These are phyloP conservation scores for Clonostachys byssicola DNA, from an alignment of 2,329 filamentous ascomycete species.

Conservation along the genomic window DNA sequence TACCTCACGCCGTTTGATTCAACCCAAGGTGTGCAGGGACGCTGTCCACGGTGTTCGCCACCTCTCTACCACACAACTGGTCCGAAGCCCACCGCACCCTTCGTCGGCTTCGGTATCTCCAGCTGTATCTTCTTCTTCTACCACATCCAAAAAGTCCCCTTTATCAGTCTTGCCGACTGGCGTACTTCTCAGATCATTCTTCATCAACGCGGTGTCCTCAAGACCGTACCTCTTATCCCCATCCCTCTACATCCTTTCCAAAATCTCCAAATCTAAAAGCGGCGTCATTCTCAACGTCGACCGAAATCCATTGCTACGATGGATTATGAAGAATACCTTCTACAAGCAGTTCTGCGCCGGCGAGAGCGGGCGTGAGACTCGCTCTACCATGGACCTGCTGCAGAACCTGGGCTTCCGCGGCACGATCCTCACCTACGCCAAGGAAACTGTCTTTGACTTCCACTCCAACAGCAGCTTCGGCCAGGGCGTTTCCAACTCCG, in stretches of 20 bases:
- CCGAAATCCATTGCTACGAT: conserved; percentile 40
- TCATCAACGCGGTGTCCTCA: background rate
- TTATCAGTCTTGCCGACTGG: background rate
- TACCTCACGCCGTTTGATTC: no score
- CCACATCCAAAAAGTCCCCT: background rate
- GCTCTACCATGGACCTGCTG: conserved; percentile 32
- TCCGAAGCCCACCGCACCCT: no score
- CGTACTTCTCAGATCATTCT: background rate
- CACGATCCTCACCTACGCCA: conserved; percentile 52
- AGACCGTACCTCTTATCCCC: background rate
- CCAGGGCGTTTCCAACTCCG: conserved; percentile 4
- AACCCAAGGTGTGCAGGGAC: no score
- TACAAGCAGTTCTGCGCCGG: conserved; percentile 55
- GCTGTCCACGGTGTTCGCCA: no score
- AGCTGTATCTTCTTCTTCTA: no score
- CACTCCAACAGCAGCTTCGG: conserved; percentile 15
- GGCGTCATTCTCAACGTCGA: conserved; percentile 37
- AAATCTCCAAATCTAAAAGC: background rate
- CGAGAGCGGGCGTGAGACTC: conserved; percentile 39
- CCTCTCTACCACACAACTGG: no score
- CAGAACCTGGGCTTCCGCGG: conserved; percentile 46
- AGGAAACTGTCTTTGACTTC: conserved; percentile 33
- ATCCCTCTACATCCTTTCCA: background rate
- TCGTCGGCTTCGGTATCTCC: no score
- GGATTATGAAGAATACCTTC: conserved; percentile 44